Conservation (phyloP, 2,329 filamentous ascomycete species). For the Phaeophleospora eucalypticola region DNA sequence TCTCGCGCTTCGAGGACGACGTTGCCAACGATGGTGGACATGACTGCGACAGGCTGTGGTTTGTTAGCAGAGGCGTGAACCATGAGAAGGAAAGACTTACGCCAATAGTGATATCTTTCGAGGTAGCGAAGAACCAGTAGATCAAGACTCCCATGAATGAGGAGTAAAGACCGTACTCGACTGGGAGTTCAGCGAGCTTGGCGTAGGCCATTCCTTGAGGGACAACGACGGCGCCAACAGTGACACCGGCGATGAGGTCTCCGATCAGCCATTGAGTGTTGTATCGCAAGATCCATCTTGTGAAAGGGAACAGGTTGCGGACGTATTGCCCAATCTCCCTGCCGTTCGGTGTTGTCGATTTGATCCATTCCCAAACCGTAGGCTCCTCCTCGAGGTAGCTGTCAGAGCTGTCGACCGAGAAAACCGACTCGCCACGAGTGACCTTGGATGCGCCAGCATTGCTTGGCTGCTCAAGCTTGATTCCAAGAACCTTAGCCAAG, state of each 20-base stretch:
- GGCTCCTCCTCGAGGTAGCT: constrained; percentile 82
- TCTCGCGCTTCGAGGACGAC: constrained; percentile 64
- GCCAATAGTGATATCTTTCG: constrained; percentile 96
- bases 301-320: constrained; percentile 76
- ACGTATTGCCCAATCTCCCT: constrained; percentile 56
- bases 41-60: constrained; percentile 81
- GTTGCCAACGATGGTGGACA: constrained; percentile 85
- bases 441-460: constrained; percentile 52
- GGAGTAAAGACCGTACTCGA: constrained; percentile 84
- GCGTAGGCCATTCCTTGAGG: constrained; percentile 97
- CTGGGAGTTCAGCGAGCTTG: constrained; percentile 70
- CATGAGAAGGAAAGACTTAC: constrained; percentile 47
- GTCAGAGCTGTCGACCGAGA: constrained; percentile 68
- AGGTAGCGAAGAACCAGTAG: constrained; percentile 98
- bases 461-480: constrained; percentile 71
- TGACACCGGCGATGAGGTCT: constrained; percentile 82
- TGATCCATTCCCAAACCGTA: constrained; percentile 67
- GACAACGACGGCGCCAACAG: constrained; percentile 77
- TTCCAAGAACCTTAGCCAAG: constrained; percentile 75
- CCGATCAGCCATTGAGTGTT: constrained; percentile 85
- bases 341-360: constrained; percentile 57
- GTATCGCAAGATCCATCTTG: constrained; percentile 83
- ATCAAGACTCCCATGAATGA: constrained; percentile 93
- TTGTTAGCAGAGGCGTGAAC: constrained; percentile 7
- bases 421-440: constrained; percentile 72